Conservation (phyloP, 2,329 filamentous ascomycete genomes). For the Biscogniauxia marginata region DNA sequence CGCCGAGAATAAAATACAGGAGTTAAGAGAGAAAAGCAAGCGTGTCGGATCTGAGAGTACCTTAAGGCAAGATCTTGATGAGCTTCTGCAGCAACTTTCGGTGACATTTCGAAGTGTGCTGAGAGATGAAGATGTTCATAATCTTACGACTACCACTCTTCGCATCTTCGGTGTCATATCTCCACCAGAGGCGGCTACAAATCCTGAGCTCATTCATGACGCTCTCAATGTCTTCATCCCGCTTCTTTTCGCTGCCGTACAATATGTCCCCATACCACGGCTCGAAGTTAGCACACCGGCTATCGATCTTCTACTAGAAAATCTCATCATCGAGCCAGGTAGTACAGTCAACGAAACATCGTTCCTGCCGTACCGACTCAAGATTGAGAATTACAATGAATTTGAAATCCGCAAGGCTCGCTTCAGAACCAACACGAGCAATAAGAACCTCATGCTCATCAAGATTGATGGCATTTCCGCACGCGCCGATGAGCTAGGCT, state of each 20-base stretch:
- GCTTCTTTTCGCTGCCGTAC: slow-evolving; percentile 70
- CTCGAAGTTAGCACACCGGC: slow-evolving; percentile 83
- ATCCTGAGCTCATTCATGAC: slow-evolving; percentile 72
- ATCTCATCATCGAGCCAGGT: slow-evolving; percentile 86
- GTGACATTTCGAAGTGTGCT: slow-evolving; percentile 66
- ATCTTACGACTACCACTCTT: slow-evolving; percentile 64
- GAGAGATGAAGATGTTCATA: slow-evolving; percentile 69
- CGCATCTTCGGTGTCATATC: slow-evolving; percentile 70
- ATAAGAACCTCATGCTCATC: slow-evolving; percentile 72
- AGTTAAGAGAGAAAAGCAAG: slow-evolving; percentile 54
- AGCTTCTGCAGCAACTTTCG: slow-evolving; percentile 67
- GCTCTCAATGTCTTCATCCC: slow-evolving; percentile 79
- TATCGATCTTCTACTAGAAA: slow-evolving; percentile 84
- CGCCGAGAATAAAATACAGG: slow-evolving; percentile 55
- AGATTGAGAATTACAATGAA: slow-evolving; percentile 81
- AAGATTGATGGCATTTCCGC: slow-evolving; percentile 81
- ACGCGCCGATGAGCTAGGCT: slow-evolving; percentile 83
- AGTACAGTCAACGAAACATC: slow-evolving; percentile 80
- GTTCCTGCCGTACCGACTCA: slow-evolving; percentile 82
- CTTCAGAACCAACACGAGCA: slow-evolving; percentile 62
- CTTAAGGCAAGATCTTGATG: slow-evolving; percentile 71
- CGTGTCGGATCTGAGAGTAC: slow-evolving; percentile 66
- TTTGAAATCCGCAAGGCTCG: slow-evolving; percentile 79
- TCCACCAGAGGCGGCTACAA: slow-evolving; percentile 61
- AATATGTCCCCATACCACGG: slow-evolving; percentile 86